Base-by-base conservation (phyloP, 2,329 filamentous ascomycete genomes). In the Talaromyces sp. region DNA sequence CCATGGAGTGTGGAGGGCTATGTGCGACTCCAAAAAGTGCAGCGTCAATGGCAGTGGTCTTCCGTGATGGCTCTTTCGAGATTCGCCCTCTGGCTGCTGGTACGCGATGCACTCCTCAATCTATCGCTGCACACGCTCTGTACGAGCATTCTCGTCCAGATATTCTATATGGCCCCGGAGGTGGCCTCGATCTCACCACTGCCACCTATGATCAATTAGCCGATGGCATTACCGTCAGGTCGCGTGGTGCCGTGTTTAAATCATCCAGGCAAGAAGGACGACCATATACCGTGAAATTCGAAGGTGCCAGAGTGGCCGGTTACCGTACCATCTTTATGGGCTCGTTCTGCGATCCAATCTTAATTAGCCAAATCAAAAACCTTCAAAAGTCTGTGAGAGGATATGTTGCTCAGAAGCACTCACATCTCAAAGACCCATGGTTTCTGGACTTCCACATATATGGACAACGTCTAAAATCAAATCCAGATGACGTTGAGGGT, bases 71-170 rank as follows among this genome's bases (percentile, higher is more conserved):
- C 8, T 43, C 38, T 5, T 84, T 84, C 56, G 80, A 83, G 38
- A 72, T 84, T 2, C 65, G 68, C 3, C 80, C 82, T 0, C 66
- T 77, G 0, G 70, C 74, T 9, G 70, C 73, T 1, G 63, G 63
- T 0, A 71, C 77, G 0, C 69, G 69, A 2, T 84, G 81, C 62
- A 83, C 79, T 0, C 75, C 79, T 0, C 56, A 78, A 0, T 79
- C 77, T 0, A 80, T 84, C 0, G 81, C 81, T 0, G 79, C 82
- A 0, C 81, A 84, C 61, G 77, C 80, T 0, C 66, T 84, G 21
- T 84, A 84, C 55, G 82, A 84, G 70, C 84, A 84, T 60, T 73
- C 74, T 0, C 67, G 81, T n/a, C 81, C 82, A 0, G 82, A 84
- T 64, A 65, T 80, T 1, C 65, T 83, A 3, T 62, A 70, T 3